A percentile compares a stretch with the other conserved stretches of the same genome.
Conservation (phyloP, 257 asterid species). For the Osmanthus fragrans region DNA sequence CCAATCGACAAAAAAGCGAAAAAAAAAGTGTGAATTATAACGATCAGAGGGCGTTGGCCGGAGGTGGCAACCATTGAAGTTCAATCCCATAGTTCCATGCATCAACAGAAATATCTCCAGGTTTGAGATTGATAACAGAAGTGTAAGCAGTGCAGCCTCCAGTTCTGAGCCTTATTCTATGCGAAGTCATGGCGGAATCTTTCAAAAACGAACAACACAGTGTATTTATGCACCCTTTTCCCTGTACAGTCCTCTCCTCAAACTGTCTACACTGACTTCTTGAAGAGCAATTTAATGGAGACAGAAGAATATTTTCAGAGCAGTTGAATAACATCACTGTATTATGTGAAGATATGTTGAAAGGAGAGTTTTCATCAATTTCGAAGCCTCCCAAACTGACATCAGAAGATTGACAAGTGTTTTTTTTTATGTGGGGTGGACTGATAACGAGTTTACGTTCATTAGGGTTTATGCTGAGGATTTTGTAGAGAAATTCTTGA, state of each 20-base stretch:
- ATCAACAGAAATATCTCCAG: constrained; percentile 17
- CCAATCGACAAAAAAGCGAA: not conserved
- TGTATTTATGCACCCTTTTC: constrained; percentile 28
- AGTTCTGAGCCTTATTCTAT: constrained; percentile 33
- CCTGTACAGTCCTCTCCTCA: constrained; percentile 18
- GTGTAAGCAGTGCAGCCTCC: constrained; percentile 49
- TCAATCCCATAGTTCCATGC: constrained; percentile 44
- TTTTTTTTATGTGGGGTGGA: constrained; percentile 25
- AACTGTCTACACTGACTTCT: constrained; percentile 39
- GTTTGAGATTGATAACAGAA: constrained; percentile 30
- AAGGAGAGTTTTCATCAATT: constrained; percentile 41
- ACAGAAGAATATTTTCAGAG: constrained; percentile 27
- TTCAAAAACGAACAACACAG: constrained; percentile 43
- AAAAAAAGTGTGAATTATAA: not conserved
- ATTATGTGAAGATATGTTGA: constrained; percentile 40
- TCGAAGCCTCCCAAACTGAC: constrained; percentile 32
- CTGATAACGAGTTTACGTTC: constrained; percentile 26
- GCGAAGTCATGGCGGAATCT: constrained; percentile 44
- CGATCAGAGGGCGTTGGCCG: not conserved
- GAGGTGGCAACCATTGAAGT: constrained; percentile 45
- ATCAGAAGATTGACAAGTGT: constrained; percentile 38
- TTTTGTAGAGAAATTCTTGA: constrained; percentile 27
- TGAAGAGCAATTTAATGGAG: constrained; percentile 43
- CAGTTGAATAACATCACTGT: constrained; percentile 43
- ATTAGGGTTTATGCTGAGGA: constrained; percentile 37